Conservation (phyloP, 257 asterid species). For the Nicotiana undulata region DNA sequence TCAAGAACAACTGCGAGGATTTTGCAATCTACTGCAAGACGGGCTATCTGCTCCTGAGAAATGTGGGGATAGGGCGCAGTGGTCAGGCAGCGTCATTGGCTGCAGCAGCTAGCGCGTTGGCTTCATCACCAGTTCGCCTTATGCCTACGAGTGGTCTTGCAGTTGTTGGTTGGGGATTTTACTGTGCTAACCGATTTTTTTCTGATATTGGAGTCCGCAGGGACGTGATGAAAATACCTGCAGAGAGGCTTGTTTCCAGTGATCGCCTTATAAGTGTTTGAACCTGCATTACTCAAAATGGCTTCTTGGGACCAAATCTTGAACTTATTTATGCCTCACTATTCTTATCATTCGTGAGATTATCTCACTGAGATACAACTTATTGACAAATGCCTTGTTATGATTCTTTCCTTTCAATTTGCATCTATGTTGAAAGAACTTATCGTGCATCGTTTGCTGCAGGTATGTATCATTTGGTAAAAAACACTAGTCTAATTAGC, state of each 20-base stretch:
- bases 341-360: background rate
- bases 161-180: background rate
- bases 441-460: background rate
- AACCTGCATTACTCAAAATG: background rate
- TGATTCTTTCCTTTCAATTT: background rate
- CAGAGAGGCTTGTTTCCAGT: background rate
- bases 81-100: conserved; percentile 36
- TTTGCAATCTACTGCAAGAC: conserved; percentile 85
- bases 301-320: background rate
- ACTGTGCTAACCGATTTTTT: background rate
- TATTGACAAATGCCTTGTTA: background rate
- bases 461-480: background rate
- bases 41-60: conserved; percentile 46
- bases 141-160: background rate
- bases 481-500: no score
- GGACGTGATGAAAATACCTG: background rate
- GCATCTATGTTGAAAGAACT: background rate
- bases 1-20: conserved; percentile 84
- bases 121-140: background rate
- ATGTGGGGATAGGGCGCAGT: conserved; percentile 46
- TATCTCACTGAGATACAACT: no score
- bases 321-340: background rate
- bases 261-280: background rate
- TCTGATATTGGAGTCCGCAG: background rate
- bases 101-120: background rate